Evolutionary conservation across 371 early-diverging fungal genomes (phyloP), one percentile per base, ranked within the genome.

Genomic region (Mucor indicus): DNA sequence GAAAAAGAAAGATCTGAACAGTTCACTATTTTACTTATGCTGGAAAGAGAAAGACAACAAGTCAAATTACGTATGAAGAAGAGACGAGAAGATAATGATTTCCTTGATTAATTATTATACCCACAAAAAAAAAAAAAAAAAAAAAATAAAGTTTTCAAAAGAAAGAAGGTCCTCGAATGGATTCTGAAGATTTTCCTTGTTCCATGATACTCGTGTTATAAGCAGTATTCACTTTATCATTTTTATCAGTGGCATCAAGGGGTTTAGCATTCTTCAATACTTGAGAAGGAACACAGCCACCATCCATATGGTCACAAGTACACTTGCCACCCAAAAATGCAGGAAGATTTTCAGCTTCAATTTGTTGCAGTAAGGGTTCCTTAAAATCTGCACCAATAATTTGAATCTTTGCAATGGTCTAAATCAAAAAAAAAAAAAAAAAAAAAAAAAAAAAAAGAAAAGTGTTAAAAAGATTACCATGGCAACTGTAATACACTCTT

Each of bases 301-400:
- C 92, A 7, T 85, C 81, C 83, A 92, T 86, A 53, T 92, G 91
- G 19, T 74, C 66, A 64, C 91, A 92, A 10, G 77, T 81, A 46
- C 93, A 93, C 4, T 66, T 60, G 17, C 93, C 93, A 19, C 93
- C 93, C 20, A 91, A 62, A 46, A 87, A 89, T 13, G 64, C 48
- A 19, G 93, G 93, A 9, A 93, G 58, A 44, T 82, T 87, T 32
- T 86, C 85, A 1, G 83, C 77, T n/a, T 81, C 77, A 25, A 93
- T 86, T 55, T 92, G 81, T 19, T 85, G 48, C 41, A 89, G 62
- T 38, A 93, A 69, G 4, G 76, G 64, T 1, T 79, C 62, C 43
- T 83, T 62, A 48, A 74, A 85, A 55, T 90, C 82, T 38, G 77
- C 70, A 17, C 89, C 89, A 13, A 87, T 62, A 17, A 92, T 90